Percentiles rank a stretch among this genome's conserved stretches.
phyloP scores from a whole-genome alignment of 2,329 filamentous ascomycete species.

The Fonsecaea pedrosoi region DNA sequence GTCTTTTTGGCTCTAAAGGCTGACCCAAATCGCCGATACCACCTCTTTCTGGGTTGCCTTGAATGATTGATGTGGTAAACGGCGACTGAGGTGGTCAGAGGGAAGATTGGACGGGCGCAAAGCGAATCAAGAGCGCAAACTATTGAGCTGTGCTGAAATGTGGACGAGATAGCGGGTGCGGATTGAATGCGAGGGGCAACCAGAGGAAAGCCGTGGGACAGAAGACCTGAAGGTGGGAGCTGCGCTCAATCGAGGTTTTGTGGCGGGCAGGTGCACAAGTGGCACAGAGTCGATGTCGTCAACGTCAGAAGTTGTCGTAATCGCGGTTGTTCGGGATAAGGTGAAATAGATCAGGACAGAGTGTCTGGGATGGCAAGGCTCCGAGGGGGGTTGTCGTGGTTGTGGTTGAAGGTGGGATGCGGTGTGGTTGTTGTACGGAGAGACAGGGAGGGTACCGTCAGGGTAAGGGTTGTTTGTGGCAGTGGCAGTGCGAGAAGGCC shows the following conservation, averaged over 20 bases:
- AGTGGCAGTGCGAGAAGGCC: slow-evolving; percentile 16
- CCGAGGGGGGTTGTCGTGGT: slow-evolving; percentile 10
- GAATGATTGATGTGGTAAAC: neutral
- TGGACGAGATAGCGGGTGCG: slow-evolving; percentile 1
- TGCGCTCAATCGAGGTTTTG: neutral
- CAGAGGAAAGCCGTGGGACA: neutral
- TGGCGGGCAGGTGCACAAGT: slow-evolving; percentile 8
- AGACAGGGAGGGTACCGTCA: slow-evolving; percentile 16
- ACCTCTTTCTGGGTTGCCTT: slow-evolving; percentile 21
- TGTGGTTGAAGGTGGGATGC: slow-evolving; percentile 18
- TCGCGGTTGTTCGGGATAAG: slow-evolving; percentile 6
- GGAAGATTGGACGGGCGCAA: slow-evolving; percentile 3
- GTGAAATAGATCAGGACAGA: slow-evolving; percentile 13
- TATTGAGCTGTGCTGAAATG: neutral
- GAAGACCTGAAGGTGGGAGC: neutral
- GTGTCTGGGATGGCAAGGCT: slow-evolving; percentile 20
- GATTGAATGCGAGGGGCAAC: neutral
- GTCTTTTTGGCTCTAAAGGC: slow-evolving; percentile 5
- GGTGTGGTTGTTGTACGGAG: slow-evolving; percentile 12
- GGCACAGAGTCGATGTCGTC: neutral
- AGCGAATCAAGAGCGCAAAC: slow-evolving; percentile 2
- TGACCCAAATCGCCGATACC: slow-evolving; percentile 18
- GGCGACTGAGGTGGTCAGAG: neutral
- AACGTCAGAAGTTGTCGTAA: slow-evolving; percentile 16
- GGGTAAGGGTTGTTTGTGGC: slow-evolving; percentile 13